Evolutionary conservation across 2,329 filamentous ascomycete species (phyloP), one percentile per base, ranked within the genome.

Genomic region (Dactylellina parvicollis): DNA sequence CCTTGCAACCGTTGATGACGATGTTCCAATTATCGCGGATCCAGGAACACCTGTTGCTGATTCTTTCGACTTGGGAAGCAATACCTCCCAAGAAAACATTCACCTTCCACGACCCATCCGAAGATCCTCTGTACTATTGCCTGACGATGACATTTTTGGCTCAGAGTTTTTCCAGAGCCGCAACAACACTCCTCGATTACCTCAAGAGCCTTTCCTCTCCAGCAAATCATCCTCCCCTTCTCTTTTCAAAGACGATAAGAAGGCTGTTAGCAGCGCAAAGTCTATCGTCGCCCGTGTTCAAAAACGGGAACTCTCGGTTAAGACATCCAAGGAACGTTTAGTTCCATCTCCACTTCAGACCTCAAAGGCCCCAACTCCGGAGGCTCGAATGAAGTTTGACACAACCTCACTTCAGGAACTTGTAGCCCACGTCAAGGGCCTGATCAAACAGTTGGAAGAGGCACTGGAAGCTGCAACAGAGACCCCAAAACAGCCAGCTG

Each of bases 1-100:
- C 32, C 83, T 96, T n/a, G 92, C 91, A 47, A 89, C 88, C 1
- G 88, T 88, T 1, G 88, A 90, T 74, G 86, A 87, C 36, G 87
- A 90, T 50, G 83, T 86, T 50, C 77, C 81, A n/a, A 69, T 67
- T 24, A 44, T 74, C 32, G 62, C 70, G 1, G 61, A 69, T 9
- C 57, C 70, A 2, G 62, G 64, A 18, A 67, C 62, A 3, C 70
- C 70, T 4, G 34, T 47, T 20, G 56, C 54, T 2, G 70, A 74
- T 56, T 56, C 59, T n/a, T 67, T 62, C 54, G 50, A 74, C 49
- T 28, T 74, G 42, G 61, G 46, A 32, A 74, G 74, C 49, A 75
- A 67, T 42, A 57, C 66, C 10, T 69, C 66, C 22, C 73, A 67
- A 57, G 64, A 57, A 64, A 67, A 67, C 61, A 59, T 74, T 50